Evolutionary conservation across 1,139 yeast species (phyloP), one percentile per base, ranked within the genome.

Genomic region (Saccharomyces pastorianus): DNA sequence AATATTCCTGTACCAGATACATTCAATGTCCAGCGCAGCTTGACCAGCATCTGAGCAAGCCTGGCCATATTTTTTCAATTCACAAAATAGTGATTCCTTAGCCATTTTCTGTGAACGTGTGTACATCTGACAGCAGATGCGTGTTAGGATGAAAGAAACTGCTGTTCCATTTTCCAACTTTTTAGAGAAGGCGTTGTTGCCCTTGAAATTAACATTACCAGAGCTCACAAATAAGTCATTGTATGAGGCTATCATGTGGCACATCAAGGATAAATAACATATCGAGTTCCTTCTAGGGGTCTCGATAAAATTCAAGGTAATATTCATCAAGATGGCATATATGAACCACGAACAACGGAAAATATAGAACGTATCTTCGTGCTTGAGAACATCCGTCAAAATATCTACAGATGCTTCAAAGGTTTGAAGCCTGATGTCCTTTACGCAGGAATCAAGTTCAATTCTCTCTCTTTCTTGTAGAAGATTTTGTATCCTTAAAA

Each of bases 71-170:
- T 27, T 29, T 20, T 26, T 25, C 14, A 51, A 29, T 17, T 47
- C 41, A 8, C 38, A 11, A 4, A 27, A 23, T 11, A 51, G 27
- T 11, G 28, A 41, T 9, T 47, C 48, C 7, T 17, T n/a, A 2
- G 51, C 6, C 7, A 41, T 38, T 11, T 38, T 34, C 27, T 51
- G 47, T 4, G 46, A 20, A 20, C 47, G 49, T 41, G 42, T 52
- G 25, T 54, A 49, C 5, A 46, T 25, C 17, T 52, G 54, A 38
- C 44, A 49, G 47, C 56, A 52, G 23, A 54, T 49, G 28, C 53
- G 51, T 3, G 56, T 52, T 20, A 52, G 44, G 11, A 52, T 52
- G 28, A 49, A 32, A 27, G 50, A 44, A 9, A 27, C 14, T 13
- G 14, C 7, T 14, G 47, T 38, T 7, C 48, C 44, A 38, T n/a